These are phyloP conservation scores for Cyclostephanos invisitatus DNA, from an alignment of 108 stramenopile species.

Conservation along the genomic window DNA sequence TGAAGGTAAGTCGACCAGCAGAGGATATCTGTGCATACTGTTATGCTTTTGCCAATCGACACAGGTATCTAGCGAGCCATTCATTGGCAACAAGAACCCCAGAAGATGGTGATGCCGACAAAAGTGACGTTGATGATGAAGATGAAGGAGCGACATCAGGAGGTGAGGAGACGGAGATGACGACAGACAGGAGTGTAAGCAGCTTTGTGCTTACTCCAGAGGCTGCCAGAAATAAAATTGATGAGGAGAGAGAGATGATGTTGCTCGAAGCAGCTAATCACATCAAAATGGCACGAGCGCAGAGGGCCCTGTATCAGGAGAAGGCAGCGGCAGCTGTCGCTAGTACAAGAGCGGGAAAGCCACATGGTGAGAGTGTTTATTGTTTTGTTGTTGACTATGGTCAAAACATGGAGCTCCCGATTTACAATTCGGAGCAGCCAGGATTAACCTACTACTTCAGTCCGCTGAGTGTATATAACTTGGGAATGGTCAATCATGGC, in stretches of 20 bases:
- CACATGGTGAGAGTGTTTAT: neutral
- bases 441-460: conserved; percentile 16
- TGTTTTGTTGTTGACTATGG: no score
- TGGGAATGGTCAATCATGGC: conserved; percentile 14
- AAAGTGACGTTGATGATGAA: neutral
- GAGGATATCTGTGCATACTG: no score
- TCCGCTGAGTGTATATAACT: conserved; percentile 12
- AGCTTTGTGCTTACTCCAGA: no score
- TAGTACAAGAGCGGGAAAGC: neutral
- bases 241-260: neutral
- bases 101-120: neutral
- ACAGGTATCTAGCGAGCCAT: neutral
- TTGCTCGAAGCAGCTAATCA: neutral
- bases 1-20: no score
- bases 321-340: neutral
- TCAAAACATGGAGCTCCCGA: no score
- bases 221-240: no score
- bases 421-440: no score
- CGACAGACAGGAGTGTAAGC: no score
- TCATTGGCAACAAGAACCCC: no score
- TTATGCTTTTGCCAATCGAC: no score
- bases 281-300: neutral
- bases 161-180: no score
- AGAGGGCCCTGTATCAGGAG: neutral
- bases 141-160: no score